Evolutionary conservation across 2,329 filamentous ascomycete species (phyloP).

Genomic region (Botryosphaeria agaves): DNA sequence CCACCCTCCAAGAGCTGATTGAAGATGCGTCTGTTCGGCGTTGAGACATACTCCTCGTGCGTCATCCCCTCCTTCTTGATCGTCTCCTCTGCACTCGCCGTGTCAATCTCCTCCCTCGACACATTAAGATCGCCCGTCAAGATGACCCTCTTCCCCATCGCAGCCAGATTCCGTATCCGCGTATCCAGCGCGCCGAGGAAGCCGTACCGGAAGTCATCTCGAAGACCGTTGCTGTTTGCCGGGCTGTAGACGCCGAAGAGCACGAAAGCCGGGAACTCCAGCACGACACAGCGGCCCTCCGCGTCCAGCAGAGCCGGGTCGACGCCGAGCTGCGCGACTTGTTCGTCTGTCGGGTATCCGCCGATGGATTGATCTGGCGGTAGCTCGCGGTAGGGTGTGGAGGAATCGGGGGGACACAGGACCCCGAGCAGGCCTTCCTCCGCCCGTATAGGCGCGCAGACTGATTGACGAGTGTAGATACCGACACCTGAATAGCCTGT

Average conservation of each 20-base stretch:
- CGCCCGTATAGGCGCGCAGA: conserved; percentile 70
- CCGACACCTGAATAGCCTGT: conserved; percentile 88
- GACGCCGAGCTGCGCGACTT: conserved; percentile 43
- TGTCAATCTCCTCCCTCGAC: conserved; percentile 50
- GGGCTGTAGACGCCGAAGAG: conserved; percentile 86
- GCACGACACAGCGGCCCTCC: conserved; percentile 76
- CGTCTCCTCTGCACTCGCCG: conserved; percentile 53
- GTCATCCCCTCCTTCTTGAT: conserved; percentile 54
- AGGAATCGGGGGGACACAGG: conserved; percentile 54
- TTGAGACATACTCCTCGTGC: conserved; percentile 53
- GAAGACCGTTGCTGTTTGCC: conserved; percentile 67
- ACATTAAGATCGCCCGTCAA: conserved; percentile 85
- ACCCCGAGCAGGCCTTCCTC: conserved; percentile 88
- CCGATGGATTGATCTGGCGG: conserved; percentile 63
- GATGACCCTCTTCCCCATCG: conserved; percentile 68
- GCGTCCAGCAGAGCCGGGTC: conserved; percentile 65
- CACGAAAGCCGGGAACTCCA: conserved; percentile 92
- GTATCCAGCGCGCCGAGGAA: conserved; percentile 70
- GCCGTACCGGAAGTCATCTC: conserved; percentile 64
- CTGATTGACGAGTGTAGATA: conserved; percentile 80
- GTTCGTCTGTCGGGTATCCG: conserved; percentile 59
- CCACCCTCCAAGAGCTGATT: conserved; percentile 72
- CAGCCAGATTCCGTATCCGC: conserved; percentile 67
- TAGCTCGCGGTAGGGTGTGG: conserved; percentile 55
- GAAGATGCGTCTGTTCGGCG: conserved; percentile 58